Conservation (phyloP, 225 moss, liverwort and hornwort genomes). For the Anthoceros angustus region DNA sequence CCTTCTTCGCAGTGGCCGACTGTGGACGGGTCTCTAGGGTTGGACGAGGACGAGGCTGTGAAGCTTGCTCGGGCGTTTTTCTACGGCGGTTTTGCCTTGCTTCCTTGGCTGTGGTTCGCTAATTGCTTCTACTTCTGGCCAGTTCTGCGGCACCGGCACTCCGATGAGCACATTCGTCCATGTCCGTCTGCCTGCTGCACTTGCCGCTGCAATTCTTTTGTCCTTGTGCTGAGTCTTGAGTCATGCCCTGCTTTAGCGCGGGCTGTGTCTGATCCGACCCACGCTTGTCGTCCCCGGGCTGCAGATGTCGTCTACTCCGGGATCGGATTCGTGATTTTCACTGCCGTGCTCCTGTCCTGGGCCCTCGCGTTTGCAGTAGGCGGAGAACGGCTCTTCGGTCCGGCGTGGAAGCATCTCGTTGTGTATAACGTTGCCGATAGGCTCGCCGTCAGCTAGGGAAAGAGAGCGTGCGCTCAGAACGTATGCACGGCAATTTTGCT, state of each 20-base stretch:
- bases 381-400: constrained; percentile 47
- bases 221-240: neutral
- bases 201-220: neutral
- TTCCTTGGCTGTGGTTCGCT: constrained; percentile 79
- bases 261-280: neutral
- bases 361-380: constrained; percentile 57
- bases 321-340: constrained; percentile 41
- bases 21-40: constrained; percentile 56
- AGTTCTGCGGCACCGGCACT: constrained; percentile 35
- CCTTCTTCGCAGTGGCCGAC: constrained; percentile 42
- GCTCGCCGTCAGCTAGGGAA: neutral
- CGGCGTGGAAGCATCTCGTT: constrained; percentile 43
- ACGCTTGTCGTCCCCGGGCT: neutral
- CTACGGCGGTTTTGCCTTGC: constrained; percentile 35
- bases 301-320: constrained; percentile 75
- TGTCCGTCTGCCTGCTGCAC: constrained; percentile 19
- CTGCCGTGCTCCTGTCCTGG: constrained; percentile 53
- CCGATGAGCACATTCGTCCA: constrained; percentile 40
- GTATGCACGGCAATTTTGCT: too few relatives aligned
- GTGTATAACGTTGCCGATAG: constrained; percentile 70
- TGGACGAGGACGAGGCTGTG: constrained; percentile 57
- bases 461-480: too few relatives aligned
- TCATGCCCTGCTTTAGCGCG: neutral
- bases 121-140: constrained; percentile 90
- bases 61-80: constrained; percentile 40